Evolutionary conservation across 1,284 basidiomycete species (phyloP).

Genomic region (Pholiota adiposa): DNA sequence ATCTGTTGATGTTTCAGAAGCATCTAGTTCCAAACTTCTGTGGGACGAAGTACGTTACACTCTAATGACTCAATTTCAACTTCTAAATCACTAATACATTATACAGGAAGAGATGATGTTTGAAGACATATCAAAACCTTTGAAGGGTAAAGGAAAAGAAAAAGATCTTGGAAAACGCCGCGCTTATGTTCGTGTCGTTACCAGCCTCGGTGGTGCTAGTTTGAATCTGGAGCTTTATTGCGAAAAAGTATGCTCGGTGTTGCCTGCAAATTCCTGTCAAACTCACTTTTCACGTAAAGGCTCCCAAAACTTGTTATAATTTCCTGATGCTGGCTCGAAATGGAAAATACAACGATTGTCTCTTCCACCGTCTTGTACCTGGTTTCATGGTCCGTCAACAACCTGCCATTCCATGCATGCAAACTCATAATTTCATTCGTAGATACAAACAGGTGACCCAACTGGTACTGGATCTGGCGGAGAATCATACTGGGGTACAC

Average conservation of each 20-base stretch:
- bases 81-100: no score
- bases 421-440: constrained; percentile 2
- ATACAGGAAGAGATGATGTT: constrained; percentile 89
- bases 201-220: constrained; percentile 84
- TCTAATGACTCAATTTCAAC: background rate
- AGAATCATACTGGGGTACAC: constrained; percentile 92
- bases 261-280: background rate
- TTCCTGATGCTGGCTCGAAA: constrained; percentile 90
- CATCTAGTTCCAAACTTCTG: constrained; percentile 76
- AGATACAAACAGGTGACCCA: constrained; percentile 96
- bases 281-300: constrained; percentile 45
- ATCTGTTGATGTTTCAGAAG: constrained; percentile 79
- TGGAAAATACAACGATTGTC: constrained; percentile 88
- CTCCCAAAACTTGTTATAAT: constrained; percentile 98
- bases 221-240: constrained; percentile 93
- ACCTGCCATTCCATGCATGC: background rate
- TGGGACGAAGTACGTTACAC: constrained; percentile 85
- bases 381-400: constrained; percentile 86
- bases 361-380: constrained; percentile 94
- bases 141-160: constrained; percentile 85
- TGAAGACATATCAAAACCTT: constrained; percentile 79
- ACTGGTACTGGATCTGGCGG: constrained; percentile 96
- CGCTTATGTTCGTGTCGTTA: constrained; percentile 90
- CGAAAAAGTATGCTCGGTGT: constrained; percentile 66
- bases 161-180: constrained; percentile 89